Conservation (phyloP, 495 filamentous ascomycete genomes). For the Elasticomyces elasticus region DNA sequence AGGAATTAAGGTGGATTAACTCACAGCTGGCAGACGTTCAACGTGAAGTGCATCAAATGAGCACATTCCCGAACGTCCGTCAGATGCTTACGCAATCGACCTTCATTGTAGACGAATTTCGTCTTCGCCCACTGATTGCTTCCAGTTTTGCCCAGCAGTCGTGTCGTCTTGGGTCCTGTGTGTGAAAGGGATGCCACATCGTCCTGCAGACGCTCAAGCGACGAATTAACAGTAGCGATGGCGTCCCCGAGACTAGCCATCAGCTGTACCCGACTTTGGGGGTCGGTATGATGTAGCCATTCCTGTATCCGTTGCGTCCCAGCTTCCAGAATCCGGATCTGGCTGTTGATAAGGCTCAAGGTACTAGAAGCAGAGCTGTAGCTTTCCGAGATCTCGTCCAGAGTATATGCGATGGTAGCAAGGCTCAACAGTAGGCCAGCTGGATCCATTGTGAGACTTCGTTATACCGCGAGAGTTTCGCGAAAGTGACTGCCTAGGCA, state of each 20-base stretch:
- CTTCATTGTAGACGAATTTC: background rate
- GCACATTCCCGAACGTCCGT: constrained; percentile 10
- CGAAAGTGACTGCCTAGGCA: no score
- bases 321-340: constrained; percentile 1
- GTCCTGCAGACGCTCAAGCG: constrained; percentile 7
- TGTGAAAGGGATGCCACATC: background rate
- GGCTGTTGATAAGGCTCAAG: background rate
- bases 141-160: background rate
- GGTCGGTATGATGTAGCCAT: constrained; percentile 12
- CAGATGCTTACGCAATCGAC: constrained; percentile 1
- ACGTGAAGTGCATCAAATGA: constrained; percentile 1
- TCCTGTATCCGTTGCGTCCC: constrained; percentile 7
- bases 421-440: constrained; percentile 5
- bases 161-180: background rate
- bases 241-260: constrained; percentile 2
- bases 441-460: constrained; percentile 6
- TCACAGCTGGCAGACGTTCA: constrained; percentile 10
- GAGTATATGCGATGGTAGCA: background rate
- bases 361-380: constrained; percentile 2
- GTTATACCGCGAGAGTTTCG: no score
- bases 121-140: background rate
- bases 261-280: background rate
- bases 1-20: background rate
- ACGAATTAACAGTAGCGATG: constrained; percentile 1
- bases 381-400: constrained; percentile 5